Evolutionary conservation across 2,329 filamentous ascomycete species (phyloP).

Genomic region (Nothophoma quercina): DNA sequence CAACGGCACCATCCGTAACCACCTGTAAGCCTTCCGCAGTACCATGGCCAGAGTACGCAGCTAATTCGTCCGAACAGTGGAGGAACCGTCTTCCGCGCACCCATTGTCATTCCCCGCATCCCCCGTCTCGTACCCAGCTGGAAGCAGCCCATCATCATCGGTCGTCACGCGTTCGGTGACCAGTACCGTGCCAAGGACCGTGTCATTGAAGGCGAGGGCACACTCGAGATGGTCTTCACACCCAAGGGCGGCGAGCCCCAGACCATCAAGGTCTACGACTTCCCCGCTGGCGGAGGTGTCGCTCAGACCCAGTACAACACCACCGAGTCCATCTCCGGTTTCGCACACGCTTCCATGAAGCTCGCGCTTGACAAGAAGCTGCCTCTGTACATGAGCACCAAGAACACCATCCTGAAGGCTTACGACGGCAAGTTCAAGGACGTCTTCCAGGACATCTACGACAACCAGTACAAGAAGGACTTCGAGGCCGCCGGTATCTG

Average conservation of each 20-base stretch:
- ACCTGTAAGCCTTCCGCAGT: constrained; percentile 54
- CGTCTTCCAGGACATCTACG: constrained; percentile 97
- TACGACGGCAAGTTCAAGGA: constrained; percentile 99
- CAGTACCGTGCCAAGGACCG: constrained; percentile 97
- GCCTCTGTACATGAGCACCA: constrained; percentile 99
- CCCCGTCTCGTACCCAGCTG: constrained; percentile 94
- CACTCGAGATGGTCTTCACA: constrained; percentile 93
- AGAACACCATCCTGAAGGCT: constrained; percentile 99
- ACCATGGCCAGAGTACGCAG: not conserved
- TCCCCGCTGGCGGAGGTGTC: constrained; percentile 84
- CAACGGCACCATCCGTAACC: constrained; percentile 83
- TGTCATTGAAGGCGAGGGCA: constrained; percentile 83
- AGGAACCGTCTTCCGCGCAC: constrained; percentile 98
- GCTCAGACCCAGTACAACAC: constrained; percentile 99
- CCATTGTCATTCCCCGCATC: constrained; percentile 93
- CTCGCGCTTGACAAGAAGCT: constrained; percentile 84
- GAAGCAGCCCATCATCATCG: constrained; percentile 99
- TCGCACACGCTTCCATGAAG: constrained; percentile 97
- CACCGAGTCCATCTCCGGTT: constrained; percentile 90
- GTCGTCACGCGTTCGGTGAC: constrained; percentile 97
- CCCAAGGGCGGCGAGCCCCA: constrained; percentile 81
- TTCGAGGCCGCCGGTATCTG: constrained; percentile 94
- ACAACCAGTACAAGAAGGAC: constrained; percentile 81
- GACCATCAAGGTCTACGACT: constrained; percentile 89
- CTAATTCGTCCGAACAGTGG: constrained; percentile 59